Base-by-base conservation (phyloP, 179 eudicot species). In the Silene noctiflora region DNA sequence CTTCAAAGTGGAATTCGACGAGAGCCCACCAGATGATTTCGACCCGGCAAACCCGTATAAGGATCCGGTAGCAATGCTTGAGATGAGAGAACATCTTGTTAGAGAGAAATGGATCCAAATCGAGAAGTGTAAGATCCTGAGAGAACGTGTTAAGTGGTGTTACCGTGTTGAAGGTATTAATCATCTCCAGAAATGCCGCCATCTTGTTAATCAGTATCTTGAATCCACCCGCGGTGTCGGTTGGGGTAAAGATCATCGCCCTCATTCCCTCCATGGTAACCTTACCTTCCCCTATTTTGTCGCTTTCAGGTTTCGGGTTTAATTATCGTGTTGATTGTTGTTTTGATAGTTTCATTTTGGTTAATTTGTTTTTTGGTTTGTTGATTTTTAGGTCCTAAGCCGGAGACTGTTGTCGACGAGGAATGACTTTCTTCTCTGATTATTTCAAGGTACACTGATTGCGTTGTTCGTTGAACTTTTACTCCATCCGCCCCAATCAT, bases 41-140 rank as follows among this genome's bases (percentile, higher is more conserved):
- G 98, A 94, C 80, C 96, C 97, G 75, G 89, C 76, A 59, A 68
- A 87, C 46, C 98, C 98, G 35, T 94, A 94, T 90, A 89, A 90
- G 87, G 98, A 94, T 78, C 97, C 98, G 21, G 98, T 94, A 13
- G 98, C 98, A 53, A 87, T 89, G 92, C 87, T 91, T 9, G 97
- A 92, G 85, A 90, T 90, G 94, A 76, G 98, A 42, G 98, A 92
- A 80, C 91, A 94, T 44, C 48, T 94, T 6, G 98, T 94, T 10
- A 61, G 98, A 27, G 96, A 94, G 87, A 94, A 94, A 82, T 94
- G 98, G 98, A 90, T 94, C 86, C 84, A 90, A 70, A 94, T 94
- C 78, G 98, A 93, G 81, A 93, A 85, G 6, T 93, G 97, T 51
- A 93, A 93, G 88, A 93, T 93, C 78, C 33, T 94, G 2, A 81